Percentiles rank a stretch among this genome's conserved stretches.
Conservation (phyloP, 441 rosid genomes). For the Caryocar brasiliense region DNA sequence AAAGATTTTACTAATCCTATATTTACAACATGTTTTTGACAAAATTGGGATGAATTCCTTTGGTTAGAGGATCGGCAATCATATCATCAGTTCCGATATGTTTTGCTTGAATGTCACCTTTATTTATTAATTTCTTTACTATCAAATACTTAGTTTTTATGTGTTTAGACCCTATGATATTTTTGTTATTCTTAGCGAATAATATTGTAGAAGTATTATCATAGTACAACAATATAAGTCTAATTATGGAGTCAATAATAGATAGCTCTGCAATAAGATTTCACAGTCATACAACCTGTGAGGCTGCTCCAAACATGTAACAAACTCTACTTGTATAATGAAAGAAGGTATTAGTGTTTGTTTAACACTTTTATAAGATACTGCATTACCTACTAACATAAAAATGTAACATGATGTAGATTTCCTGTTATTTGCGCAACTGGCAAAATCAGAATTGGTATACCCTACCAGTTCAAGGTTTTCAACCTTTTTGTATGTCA, state of each 20-base stretch:
- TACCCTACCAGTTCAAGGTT: not conserved
- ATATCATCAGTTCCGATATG: not conserved
- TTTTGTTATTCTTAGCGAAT: not conserved
- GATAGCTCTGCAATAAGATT: not conserved
- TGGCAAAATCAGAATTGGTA: not conserved
- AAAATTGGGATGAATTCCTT: not conserved
- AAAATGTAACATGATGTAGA: not conserved
- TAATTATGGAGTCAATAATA: not conserved
- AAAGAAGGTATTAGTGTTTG: not conserved
- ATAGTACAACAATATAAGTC: not conserved
- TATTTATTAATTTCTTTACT: not conserved
- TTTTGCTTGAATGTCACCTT: not conserved
- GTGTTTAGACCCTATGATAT: not conserved
- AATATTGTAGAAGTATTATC: not conserved
- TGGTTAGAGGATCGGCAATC: not conserved
- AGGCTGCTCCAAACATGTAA: not conserved
- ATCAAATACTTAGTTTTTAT: not conserved
- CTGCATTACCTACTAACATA: not conserved
- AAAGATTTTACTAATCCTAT: no score
- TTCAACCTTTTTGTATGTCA: not conserved
- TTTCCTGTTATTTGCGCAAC: not conserved
- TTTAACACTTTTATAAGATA: not conserved
- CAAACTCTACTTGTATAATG: not conserved
- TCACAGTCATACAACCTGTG: not conserved
- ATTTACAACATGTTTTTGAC: no score